A percentile compares a stretch with the other conserved stretches of the same genome.
These are phyloP conservation scores for Parafenestella ontariensis DNA, from an alignment of 2,329 filamentous ascomycete species.

Conservation along the genomic window DNA sequence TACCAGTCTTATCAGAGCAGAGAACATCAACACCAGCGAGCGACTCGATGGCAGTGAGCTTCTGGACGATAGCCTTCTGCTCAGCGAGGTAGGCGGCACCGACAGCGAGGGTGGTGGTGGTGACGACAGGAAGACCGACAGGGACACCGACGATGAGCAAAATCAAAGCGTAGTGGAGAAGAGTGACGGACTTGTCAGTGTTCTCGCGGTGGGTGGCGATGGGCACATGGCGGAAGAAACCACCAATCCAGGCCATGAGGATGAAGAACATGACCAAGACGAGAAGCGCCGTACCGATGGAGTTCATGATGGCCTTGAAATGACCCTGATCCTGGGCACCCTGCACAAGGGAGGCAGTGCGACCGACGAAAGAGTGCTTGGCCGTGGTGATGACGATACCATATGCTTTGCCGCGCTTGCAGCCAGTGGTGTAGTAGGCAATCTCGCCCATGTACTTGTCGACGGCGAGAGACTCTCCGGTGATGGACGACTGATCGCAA, in stretches of 20 bases:
- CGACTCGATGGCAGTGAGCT: constrained; percentile 79
- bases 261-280: constrained; percentile 82
- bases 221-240: constrained; percentile 75
- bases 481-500: constrained; percentile 81
- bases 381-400: constrained; percentile 72
- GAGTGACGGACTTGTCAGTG: constrained; percentile 63
- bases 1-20: constrained; percentile 84
- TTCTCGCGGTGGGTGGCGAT: constrained; percentile 66
- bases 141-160: constrained; percentile 79
- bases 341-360: constrained; percentile 75
- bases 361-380: constrained; percentile 77
- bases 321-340: constrained; percentile 74
- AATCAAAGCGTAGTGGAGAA: constrained; percentile 55
- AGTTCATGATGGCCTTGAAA: constrained; percentile 80
- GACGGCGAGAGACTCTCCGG: constrained; percentile 79
- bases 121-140: constrained; percentile 79
- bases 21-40: constrained; percentile 72
- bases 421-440: constrained; percentile 80
- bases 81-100: constrained; percentile 79
- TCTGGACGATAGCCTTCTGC: constrained; percentile 81
- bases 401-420: constrained; percentile 81
- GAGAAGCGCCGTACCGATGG: constrained; percentile 75
- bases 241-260: constrained; percentile 76
- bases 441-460: constrained; percentile 80
- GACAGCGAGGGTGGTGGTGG: constrained; percentile 78